These are phyloP conservation scores for Neofusicoccum laricinum DNA, from an alignment of 2,329 filamentous ascomycete genomes.

Conservation along the genomic window DNA sequence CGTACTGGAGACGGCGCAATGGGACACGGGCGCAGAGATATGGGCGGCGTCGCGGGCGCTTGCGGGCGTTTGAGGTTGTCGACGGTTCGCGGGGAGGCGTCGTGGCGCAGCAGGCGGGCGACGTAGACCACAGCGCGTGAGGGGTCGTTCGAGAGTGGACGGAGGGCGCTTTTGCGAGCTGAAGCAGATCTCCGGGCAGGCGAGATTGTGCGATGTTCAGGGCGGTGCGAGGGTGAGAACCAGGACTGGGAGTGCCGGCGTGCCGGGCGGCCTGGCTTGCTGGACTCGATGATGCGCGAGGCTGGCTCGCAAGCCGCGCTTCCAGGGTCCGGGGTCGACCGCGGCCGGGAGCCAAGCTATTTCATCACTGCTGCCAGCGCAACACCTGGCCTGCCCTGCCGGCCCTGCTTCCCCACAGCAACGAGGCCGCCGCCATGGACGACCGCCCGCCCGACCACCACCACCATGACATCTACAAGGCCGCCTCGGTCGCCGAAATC, in stretches of 20 bases:
- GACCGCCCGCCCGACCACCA: neutral
- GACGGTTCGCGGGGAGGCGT: slow-evolving; percentile 6
- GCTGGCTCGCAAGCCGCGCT: neutral
- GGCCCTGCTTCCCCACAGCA: slow-evolving; percentile 1
- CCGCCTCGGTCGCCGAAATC: slow-evolving; percentile 74
- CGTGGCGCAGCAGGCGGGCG: slow-evolving; percentile 10
- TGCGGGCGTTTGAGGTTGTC: neutral
- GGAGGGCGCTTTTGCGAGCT: neutral
- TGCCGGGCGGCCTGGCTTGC: neutral
- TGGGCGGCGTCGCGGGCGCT: neutral
- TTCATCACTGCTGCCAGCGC: neutral
- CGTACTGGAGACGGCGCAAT: neutral
- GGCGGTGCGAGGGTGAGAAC: neutral
- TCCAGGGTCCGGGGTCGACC: neutral
- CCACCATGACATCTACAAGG: slow-evolving; percentile 53
- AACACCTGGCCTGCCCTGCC: slow-evolving; percentile 4
- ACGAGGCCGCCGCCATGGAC: slow-evolving; percentile 1
- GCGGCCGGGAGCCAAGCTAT: neutral
- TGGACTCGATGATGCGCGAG: neutral
- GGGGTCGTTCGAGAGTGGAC: neutral
- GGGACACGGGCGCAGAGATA: neutral
- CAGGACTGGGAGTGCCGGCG: neutral
- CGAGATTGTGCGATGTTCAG: neutral
- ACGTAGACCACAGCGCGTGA: neutral
- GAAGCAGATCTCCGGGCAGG: neutral